Conservation (phyloP, 768 basidiomycete species). For the Xerocomellus dryophilus region DNA sequence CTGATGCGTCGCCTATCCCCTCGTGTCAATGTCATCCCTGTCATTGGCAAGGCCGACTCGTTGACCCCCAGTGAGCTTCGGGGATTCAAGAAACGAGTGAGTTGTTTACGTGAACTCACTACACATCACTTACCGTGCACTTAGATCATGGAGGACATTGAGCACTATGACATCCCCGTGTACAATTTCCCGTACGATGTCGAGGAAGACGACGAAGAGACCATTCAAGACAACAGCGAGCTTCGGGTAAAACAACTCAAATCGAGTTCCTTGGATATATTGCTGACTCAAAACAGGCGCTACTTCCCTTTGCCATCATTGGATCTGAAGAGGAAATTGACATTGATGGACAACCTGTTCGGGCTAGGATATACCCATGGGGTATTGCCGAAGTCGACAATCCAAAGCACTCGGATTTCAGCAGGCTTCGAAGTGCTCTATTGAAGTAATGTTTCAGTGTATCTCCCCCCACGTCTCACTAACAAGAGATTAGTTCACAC, state of each 20-base stretch:
- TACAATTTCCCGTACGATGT: conserved; percentile 99
- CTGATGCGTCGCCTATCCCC: conserved; percentile 97
- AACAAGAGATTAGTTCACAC: conserved; percentile 65
- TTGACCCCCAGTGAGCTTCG: conserved; percentile 89
- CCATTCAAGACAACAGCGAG: conserved; percentile 95
- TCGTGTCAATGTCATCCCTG: conserved; percentile 98
- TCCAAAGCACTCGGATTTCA: conserved; percentile 99
- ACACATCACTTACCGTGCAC: neutral
- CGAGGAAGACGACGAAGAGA: conserved; percentile 99
- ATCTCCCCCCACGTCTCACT: conserved; percentile 3
- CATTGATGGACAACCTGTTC: conserved; percentile 84
- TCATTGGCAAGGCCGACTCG: conserved; percentile 94
- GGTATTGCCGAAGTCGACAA: conserved; percentile 98
- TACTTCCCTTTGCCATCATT: conserved; percentile 95
- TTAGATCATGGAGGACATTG: conserved; percentile 99
- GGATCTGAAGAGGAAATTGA: conserved; percentile 97
- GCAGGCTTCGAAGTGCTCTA: conserved; percentile 84
- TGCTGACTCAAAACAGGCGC: conserved; percentile 46
- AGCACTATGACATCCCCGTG: conserved; percentile 95
- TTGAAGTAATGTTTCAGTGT: conserved; percentile 59
- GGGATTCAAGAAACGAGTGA: conserved; percentile 91
- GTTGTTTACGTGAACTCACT: conserved; percentile 20
- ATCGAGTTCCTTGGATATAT: conserved; percentile 1
- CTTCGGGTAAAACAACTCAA: conserved; percentile 63
- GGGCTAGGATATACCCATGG: conserved; percentile 97